phyloP scores from a whole-genome alignment of 2,329 filamentous ascomycete genomes.

The Paraconiothyrium sp. region DNA sequence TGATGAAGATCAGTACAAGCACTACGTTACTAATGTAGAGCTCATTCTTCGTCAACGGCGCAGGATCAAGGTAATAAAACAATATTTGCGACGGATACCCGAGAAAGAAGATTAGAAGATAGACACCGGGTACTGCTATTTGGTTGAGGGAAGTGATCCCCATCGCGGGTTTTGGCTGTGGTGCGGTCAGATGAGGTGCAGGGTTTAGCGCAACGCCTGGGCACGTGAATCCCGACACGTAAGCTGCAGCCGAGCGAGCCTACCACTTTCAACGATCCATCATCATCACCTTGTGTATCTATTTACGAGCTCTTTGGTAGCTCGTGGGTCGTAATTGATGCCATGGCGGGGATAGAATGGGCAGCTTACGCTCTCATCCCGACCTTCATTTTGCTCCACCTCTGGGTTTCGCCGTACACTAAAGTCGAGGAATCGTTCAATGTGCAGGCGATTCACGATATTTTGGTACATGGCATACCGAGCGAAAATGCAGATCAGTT shows the following conservation, averaged over 20 bases:
- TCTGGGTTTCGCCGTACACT: conserved; percentile 82
- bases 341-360: conserved; percentile 37
- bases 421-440: conserved; percentile 99
- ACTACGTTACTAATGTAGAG: conserved; percentile 72
- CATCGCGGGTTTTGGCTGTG: conserved; percentile 25
- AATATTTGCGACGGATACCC: conserved; percentile 77
- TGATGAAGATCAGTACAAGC: conserved; percentile 71
- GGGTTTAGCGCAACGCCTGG: conserved; percentile 24
- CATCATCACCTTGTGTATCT: neutral
- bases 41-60: conserved; percentile 67
- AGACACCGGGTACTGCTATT: conserved; percentile 75
- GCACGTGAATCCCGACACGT: conserved; percentile 36
- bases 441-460: conserved; percentile 91
- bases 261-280: neutral
- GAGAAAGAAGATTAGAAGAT: conserved; percentile 72
- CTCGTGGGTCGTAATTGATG: conserved; percentile 10
- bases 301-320: conserved; percentile 1
- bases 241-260: conserved; percentile 12
- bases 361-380: conserved; percentile 45
- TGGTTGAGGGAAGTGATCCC: conserved; percentile 32
- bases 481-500: conserved; percentile 62
- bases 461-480: conserved; percentile 82
- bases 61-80: conserved; percentile 67
- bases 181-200: conserved; percentile 4
- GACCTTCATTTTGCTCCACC: conserved; percentile 65